These are phyloP conservation scores for Tylopilus cervinicoccineus DNA, from an alignment of 768 basidiomycete genomes.

Conservation along the genomic window DNA sequence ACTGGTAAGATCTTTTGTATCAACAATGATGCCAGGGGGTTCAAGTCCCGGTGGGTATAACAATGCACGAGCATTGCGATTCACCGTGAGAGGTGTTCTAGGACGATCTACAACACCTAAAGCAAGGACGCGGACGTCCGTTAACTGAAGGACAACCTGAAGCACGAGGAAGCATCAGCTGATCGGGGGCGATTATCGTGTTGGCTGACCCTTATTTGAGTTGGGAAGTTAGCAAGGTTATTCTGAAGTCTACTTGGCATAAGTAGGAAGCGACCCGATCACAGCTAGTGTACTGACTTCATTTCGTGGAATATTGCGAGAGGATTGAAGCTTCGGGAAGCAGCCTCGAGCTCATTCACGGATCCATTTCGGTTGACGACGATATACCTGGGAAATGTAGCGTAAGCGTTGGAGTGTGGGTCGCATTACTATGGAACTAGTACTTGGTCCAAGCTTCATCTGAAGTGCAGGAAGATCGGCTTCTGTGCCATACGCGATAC, in stretches of 20 bases:
- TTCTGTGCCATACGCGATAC: conserved; percentile 66
- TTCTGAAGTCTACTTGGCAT: conserved; percentile 54
- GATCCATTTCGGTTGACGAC: conserved; percentile 72
- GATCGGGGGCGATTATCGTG: conserved; percentile 1
- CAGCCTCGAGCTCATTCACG: conserved; percentile 64
- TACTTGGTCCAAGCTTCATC: conserved; percentile 86
- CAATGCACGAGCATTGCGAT: conserved; percentile 64
- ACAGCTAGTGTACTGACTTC: conserved; percentile 48
- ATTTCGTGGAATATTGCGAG: conserved; percentile 66
- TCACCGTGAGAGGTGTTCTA: conserved; percentile 52
- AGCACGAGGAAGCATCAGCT: conserved; percentile 4
- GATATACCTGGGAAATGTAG: conserved; percentile 49
- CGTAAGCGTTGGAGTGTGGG: background rate
- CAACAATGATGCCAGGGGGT: conserved; percentile 15
- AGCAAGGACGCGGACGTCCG: conserved; percentile 69
- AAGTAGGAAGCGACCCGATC: conserved; percentile 1
- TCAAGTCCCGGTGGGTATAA: conserved; percentile 67
- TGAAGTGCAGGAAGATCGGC: conserved; percentile 61
- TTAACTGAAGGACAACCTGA: conserved; percentile 65
- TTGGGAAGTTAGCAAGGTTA: conserved; percentile 63
- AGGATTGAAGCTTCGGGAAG: conserved; percentile 68
- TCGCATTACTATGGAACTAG: conserved; percentile 17
- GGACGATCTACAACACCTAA: conserved; percentile 64
- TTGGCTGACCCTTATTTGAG: conserved; percentile 55
- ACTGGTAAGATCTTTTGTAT: background rate